Conservation (phyloP, 2,329 filamentous ascomycete genomes). For the Ceratocystis variospora region DNA sequence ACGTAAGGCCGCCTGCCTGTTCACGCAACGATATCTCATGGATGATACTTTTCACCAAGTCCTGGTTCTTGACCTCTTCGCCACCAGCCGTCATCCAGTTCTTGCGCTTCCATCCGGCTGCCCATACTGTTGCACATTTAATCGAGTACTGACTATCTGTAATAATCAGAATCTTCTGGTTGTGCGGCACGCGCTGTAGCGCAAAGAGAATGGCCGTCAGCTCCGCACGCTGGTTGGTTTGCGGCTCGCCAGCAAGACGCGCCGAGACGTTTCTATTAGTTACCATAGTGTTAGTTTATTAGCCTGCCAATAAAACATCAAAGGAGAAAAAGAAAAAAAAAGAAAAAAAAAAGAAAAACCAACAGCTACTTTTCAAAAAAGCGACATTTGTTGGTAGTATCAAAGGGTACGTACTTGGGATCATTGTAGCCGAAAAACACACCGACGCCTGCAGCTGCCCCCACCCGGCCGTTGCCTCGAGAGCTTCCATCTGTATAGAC, state of each 20-base stretch:
- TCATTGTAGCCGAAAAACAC: slow-evolving; percentile 49
- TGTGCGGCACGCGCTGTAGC: slow-evolving; percentile 56
- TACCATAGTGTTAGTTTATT: background rate
- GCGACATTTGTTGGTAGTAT: background rate
- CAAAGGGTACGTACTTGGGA: slow-evolving; percentile 31
- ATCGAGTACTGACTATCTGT: slow-evolving; percentile 89
- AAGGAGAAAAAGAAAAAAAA: background rate
- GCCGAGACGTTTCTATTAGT: slow-evolving; percentile 52
- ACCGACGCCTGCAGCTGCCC: slow-evolving; percentile 46
- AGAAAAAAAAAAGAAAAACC: background rate
- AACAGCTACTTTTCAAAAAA: background rate
- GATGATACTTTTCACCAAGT: slow-evolving; percentile 63
- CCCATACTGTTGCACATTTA: slow-evolving; percentile 79
- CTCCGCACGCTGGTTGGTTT: slow-evolving; percentile 96
- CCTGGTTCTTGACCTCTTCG: slow-evolving; percentile 70
- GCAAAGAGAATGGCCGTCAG: slow-evolving; percentile 76
- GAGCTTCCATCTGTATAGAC: slow-evolving; percentile 52
- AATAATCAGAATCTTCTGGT: slow-evolving; percentile 59
- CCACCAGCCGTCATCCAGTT: slow-evolving; percentile 62
- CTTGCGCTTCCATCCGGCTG: slow-evolving; percentile 57
- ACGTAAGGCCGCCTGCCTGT: slow-evolving; percentile 44
- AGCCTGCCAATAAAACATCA: background rate
- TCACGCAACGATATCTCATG: slow-evolving; percentile 56
- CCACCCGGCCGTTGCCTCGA: slow-evolving; percentile 41
- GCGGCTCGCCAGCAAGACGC: slow-evolving; percentile 54